Conservation (phyloP, 331 rosid species). For the Dryas integrifolia region DNA sequence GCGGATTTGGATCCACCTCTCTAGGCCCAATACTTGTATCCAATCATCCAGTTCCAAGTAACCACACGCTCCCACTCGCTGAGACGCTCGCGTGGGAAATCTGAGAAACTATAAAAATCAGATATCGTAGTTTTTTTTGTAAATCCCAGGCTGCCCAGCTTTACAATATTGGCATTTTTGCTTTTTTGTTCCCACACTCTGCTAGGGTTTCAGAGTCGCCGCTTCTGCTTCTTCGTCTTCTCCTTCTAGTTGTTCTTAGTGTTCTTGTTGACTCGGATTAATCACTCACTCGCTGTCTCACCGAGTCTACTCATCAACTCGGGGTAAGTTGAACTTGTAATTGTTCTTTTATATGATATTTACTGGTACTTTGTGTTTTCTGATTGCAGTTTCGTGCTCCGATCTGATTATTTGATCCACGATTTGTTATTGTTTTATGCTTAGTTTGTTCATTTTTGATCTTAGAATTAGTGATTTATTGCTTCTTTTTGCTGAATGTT, state of each 20-base stretch:
- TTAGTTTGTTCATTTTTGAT: background rate
- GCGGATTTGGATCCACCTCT: no score
- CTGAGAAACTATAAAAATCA: background rate
- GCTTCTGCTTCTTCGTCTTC: slow-evolving; percentile 10
- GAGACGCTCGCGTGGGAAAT: slow-evolving; percentile 2
- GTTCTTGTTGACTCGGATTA: slow-evolving; percentile 18
- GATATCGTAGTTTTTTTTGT: slow-evolving; percentile 2
- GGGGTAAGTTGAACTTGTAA: slow-evolving; percentile 18
- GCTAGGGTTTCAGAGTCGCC: slow-evolving; percentile 49
- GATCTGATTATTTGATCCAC: slow-evolving; percentile 32
- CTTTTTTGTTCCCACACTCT: slow-evolving; percentile 23
- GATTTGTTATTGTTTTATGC: slow-evolving; percentile 11
- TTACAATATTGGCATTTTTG: slow-evolving; percentile 23
- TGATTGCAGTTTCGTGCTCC: background rate
- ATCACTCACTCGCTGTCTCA: slow-evolving; percentile 11
- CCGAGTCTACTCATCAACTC: slow-evolving; percentile 35
- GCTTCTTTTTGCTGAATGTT: slow-evolving; percentile 2
- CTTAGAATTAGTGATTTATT: background rate
- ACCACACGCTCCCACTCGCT: background rate
- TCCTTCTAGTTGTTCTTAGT: background rate
- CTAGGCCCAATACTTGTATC: background rate
- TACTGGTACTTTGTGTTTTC: background rate
- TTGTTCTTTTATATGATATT: background rate
- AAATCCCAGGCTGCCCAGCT: slow-evolving; percentile 19
- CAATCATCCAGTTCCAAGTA: background rate